These are phyloP conservation scores for Passiflora organensis DNA, from an alignment of 345 rosid genomes.

Conservation along the genomic window DNA sequence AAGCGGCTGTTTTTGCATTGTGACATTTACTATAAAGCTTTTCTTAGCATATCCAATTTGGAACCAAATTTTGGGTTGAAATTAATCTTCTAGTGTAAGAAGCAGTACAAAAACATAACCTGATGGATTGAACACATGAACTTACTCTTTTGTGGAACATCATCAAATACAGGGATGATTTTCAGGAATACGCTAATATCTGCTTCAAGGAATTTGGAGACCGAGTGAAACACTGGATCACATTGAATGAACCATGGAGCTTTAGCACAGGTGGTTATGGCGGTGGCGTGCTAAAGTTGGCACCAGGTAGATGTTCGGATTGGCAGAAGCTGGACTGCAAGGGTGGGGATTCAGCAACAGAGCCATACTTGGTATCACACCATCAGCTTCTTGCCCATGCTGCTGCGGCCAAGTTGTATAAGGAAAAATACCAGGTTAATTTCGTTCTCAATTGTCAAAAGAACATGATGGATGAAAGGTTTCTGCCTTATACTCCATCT, in stretches of 20 bases:
- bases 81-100: not conserved
- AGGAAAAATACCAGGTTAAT: constrained; percentile 40
- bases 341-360: constrained; percentile 32
- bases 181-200: too few species aligned
- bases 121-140: not conserved
- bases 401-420: constrained; percentile 25
- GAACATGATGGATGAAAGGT: not conserved
- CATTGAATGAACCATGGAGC: constrained; percentile 24
- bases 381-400: not conserved
- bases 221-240: constrained; percentile 31
- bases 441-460: not conserved
- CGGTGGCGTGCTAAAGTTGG: constrained; percentile 9
- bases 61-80: too few species aligned
- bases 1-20: not conserved
- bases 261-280: constrained; percentile 20
- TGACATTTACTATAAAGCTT: too few species aligned
- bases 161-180: too few species aligned
- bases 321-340: constrained; percentile 29
- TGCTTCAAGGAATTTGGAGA: constrained; percentile 1
- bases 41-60: too few species aligned
- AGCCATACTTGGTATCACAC: constrained; percentile 26
- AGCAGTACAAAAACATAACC: not conserved
- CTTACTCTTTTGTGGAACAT: not conserved
- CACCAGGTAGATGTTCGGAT: constrained; percentile 51
- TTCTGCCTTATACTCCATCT: not conserved